phyloP scores from a whole-genome alignment of 495 filamentous ascomycete species.

The Stereocaulon alpinum region DNA sequence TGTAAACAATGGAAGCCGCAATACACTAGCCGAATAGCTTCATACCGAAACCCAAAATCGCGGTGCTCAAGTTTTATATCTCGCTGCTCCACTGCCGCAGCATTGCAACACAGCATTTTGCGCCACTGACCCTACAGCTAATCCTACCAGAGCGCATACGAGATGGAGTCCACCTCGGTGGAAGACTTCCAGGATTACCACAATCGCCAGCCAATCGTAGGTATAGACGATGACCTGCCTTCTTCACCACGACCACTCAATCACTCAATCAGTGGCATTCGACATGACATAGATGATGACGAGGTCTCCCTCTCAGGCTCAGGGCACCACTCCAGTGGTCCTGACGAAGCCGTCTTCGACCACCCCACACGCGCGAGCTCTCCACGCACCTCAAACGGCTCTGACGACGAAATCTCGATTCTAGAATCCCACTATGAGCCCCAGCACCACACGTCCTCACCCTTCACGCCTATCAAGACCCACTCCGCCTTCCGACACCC shows the following conservation, averaged over 20 bases:
- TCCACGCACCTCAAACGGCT: slow-evolving; percentile 22
- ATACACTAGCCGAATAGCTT: neutral
- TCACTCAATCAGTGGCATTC: neutral
- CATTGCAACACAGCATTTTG: neutral
- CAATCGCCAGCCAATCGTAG: slow-evolving; percentile 1
- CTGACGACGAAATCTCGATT: slow-evolving; percentile 18
- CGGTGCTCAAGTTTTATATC: too few species aligned
- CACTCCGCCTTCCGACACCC: slow-evolving; percentile 53
- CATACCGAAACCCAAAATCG: too few species aligned
- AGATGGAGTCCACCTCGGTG: slow-evolving; percentile 14
- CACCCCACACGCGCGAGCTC: slow-evolving; percentile 18
- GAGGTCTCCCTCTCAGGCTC: slow-evolving; percentile 17
- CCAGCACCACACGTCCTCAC: slow-evolving; percentile 12
- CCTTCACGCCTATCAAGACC: slow-evolving; percentile 18
- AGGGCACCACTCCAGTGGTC: slow-evolving; percentile 17
- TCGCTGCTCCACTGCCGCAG: neutral
- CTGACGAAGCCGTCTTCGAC: slow-evolving; percentile 24
- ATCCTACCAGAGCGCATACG: neutral
- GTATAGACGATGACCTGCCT: neutral
- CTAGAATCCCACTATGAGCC: slow-evolving; percentile 14
- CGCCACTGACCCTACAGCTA: neutral
- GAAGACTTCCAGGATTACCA: slow-evolving; percentile 19
- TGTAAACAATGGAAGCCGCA: neutral
- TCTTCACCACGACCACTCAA: slow-evolving; percentile 1
- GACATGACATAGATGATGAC: slow-evolving; percentile 13